Percentiles rank a stretch among this genome's conserved stretches.
Conservation (phyloP, 345 rosid genomes). For the Limnanthes douglasii region DNA sequence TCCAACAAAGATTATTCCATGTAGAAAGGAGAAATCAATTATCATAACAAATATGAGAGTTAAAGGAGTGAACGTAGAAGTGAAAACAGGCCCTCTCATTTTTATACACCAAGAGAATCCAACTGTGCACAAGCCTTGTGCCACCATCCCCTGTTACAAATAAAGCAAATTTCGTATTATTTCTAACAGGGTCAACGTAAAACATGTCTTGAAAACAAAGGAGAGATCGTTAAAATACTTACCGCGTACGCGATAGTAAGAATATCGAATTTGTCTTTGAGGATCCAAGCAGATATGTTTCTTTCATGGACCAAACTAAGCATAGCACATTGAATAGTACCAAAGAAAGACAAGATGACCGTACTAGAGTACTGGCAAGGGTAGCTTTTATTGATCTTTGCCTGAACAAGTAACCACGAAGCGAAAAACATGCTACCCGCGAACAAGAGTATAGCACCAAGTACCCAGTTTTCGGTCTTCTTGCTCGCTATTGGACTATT, state of each 20-base stretch:
- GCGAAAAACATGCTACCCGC: constrained; percentile 19
- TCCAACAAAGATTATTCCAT: constrained; percentile 13
- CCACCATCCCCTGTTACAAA: constrained; percentile 19
- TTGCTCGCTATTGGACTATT: too few species aligned
- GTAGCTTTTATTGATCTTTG: constrained; percentile 25
- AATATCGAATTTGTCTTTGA: constrained; percentile 27
- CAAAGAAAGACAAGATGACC: constrained; percentile 34
- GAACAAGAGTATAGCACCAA: constrained; percentile 26
- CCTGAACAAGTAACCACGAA: constrained; percentile 44
- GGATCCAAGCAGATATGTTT: constrained; percentile 23
- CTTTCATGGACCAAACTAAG: constrained; percentile 20
- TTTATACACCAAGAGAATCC: constrained; percentile 30
- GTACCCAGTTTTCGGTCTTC: constrained; percentile 22
- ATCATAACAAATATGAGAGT: constrained; percentile 13
- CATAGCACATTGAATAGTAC: constrained; percentile 36
- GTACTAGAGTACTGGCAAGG: constrained; percentile 55
- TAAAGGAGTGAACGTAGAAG: constrained; percentile 25
- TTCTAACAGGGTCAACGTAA: not conserved
- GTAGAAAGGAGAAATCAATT: constrained; percentile 14
- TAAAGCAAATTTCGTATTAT: not conserved
- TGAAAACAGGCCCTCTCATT: constrained; percentile 28
- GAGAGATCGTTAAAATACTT: constrained; percentile 3
- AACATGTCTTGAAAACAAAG: not conserved
- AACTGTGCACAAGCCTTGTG: constrained; percentile 25
- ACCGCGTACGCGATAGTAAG: constrained; percentile 24